phyloP scores from a whole-genome alignment of 352 stramenopile species.

The Peronospora belbahrii region DNA sequence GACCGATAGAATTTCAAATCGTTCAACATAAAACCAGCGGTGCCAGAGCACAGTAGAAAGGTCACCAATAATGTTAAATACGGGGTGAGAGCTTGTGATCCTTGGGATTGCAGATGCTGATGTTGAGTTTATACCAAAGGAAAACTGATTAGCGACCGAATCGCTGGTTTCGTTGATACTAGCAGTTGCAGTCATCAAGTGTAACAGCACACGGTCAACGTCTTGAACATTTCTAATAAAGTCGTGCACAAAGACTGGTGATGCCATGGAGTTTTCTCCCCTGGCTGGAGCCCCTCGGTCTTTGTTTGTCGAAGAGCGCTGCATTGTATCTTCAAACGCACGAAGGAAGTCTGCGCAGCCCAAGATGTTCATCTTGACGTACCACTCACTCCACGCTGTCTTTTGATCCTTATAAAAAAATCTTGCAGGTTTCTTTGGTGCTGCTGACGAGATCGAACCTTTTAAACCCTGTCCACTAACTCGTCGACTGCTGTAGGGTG shows the following conservation, averaged over 20 bases:
- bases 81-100: constrained; percentile 58
- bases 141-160: constrained; percentile 57
- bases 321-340: constrained; percentile 63
- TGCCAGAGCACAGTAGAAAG: constrained; percentile 84
- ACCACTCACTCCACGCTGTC: constrained; percentile 65
- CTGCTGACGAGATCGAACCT: constrained; percentile 11
- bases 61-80: constrained; percentile 87
- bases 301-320: constrained; percentile 10
- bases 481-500: constrained; percentile 11
- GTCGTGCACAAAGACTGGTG: constrained; percentile 53
- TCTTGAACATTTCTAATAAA: constrained; percentile 85
- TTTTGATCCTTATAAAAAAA: constrained; percentile 38
- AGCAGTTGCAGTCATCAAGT: constrained; percentile 73
- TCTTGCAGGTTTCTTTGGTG: constrained; percentile 17
- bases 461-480: constrained; percentile 22
- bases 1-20: constrained; percentile 75
- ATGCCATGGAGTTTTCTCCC: constrained; percentile 18
- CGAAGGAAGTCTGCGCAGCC: constrained; percentile 75
- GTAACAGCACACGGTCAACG: constrained; percentile 74
- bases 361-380: constrained; percentile 82
- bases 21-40: constrained; percentile 85
- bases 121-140: constrained; percentile 44
- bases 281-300: constrained; percentile 4
- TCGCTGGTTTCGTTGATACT: constrained; percentile 32
- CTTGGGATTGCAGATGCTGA: constrained; percentile 20